phyloP scores from a whole-genome alignment of 805 yeast species.

The Ogataea siamensis region DNA sequence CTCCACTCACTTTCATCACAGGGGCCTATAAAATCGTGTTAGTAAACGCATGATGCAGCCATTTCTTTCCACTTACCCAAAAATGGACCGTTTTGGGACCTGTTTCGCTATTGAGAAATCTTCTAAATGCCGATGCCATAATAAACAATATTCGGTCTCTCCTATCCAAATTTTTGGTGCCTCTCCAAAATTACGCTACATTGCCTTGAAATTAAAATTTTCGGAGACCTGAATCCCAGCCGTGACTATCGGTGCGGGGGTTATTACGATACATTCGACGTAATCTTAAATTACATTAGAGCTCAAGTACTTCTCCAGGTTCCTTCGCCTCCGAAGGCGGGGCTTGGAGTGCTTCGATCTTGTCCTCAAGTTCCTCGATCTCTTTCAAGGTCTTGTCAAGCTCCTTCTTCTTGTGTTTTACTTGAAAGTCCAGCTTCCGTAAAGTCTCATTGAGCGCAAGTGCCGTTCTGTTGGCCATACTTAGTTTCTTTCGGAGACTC shows the following conservation, averaged over 20 bases:
- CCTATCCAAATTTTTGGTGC: not conserved
- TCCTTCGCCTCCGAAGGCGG: not conserved
- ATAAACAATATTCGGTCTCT: conserved; percentile 1
- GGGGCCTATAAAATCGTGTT: conserved; percentile 48
- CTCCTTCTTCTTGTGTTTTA: conserved; percentile 11
- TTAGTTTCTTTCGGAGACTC: conserved; percentile 6
- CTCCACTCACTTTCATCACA: conserved; percentile 44
- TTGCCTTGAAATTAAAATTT: conserved; percentile 1
- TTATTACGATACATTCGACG: conserved; percentile 1
- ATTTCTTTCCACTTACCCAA: conserved; percentile 59
- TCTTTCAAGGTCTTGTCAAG: conserved; percentile 12
- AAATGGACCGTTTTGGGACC: conserved; percentile 98
- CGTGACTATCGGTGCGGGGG: conserved; percentile 10
- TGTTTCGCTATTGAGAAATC: conserved; percentile 80
- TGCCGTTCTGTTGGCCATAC: conserved; percentile 11
- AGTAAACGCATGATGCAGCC: conserved; percentile 5
- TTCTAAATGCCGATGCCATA: conserved; percentile 57
- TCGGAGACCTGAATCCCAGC: conserved; percentile 10
- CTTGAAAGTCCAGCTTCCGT: conserved; percentile 9
- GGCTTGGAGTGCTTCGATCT: conserved; percentile 9
- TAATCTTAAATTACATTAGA: not conserved
- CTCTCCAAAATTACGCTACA: conserved; percentile 1
- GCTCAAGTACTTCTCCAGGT: conserved; percentile 1
- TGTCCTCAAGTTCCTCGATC: conserved; percentile 12
- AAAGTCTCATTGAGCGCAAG: conserved; percentile 15